A percentile compares a stretch with the other conserved stretches of the same genome.
phyloP scores from a whole-genome alignment of 2,329 filamentous ascomycete genomes.

The Cercospora brassicicola region DNA sequence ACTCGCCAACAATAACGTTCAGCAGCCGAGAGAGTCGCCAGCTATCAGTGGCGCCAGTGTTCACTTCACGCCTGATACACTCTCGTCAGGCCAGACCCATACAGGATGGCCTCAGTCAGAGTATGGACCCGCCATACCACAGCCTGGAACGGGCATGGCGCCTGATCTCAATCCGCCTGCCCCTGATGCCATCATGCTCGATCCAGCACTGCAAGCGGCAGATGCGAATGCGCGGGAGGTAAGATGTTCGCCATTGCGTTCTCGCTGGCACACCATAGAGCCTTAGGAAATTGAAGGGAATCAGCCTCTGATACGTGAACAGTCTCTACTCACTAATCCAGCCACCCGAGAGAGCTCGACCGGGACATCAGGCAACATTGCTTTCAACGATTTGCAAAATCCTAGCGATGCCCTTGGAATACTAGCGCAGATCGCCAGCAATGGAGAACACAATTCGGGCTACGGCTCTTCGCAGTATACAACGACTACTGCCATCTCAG shows the following conservation, averaged over 20 bases:
- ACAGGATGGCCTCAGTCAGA: slow-evolving; percentile 13
- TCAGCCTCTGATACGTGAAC: slow-evolving; percentile 11
- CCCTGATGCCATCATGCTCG: slow-evolving; percentile 31
- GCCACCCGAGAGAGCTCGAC: slow-evolving; percentile 35
- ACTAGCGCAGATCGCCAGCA: slow-evolving; percentile 48
- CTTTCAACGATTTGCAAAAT: slow-evolving; percentile 49
- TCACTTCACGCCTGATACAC: slow-evolving; percentile 23
- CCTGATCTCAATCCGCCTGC: slow-evolving; percentile 24
- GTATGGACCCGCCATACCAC: slow-evolving; percentile 2
- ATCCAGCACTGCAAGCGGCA: slow-evolving; percentile 36
- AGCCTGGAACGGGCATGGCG: slow-evolving; percentile 13
- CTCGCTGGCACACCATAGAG: not conserved
- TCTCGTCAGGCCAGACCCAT: slow-evolving; percentile 11
- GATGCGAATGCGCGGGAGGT: slow-evolving; percentile 24
- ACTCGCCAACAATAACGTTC: slow-evolving; percentile 33
- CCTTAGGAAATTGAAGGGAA: not conserved
- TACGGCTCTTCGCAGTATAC: slow-evolving; percentile 7
- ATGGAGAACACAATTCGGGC: slow-evolving; percentile 30
- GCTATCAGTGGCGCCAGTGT: slow-evolving; percentile 32
- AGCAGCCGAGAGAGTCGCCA: slow-evolving; percentile 21
- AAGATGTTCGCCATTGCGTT: not conserved
- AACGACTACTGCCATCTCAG: slow-evolving; percentile 3
- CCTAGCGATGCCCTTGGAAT: slow-evolving; percentile 53
- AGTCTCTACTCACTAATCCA: slow-evolving; percentile 16
- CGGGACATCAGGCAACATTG: slow-evolving; percentile 34